Evolutionary conservation across 768 basidiomycete genomes (phyloP).

Genomic region (Kockovaella imperatae): DNA sequence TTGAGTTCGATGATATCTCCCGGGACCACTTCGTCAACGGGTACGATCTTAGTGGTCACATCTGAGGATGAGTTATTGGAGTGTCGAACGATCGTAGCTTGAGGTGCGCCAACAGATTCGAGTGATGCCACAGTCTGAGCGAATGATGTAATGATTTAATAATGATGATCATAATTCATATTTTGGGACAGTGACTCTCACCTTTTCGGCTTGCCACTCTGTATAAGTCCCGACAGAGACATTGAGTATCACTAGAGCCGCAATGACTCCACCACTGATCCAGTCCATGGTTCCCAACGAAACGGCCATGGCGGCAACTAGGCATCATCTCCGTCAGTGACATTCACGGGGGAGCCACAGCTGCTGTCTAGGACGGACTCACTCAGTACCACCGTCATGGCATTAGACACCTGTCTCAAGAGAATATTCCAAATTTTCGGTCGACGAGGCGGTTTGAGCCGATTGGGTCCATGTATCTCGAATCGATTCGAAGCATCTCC

Average conservation of each 20-base stretch:
- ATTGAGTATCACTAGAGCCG: slow-evolving; percentile 43
- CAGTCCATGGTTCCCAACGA: slow-evolving; percentile 55
- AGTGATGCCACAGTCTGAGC: slow-evolving; percentile 45
- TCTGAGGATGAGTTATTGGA: slow-evolving; percentile 3
- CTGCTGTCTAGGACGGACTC: slow-evolving; percentile 7
- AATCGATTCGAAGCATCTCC: slow-evolving; percentile 25
- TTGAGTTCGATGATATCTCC: slow-evolving; percentile 49
- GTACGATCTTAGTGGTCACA: slow-evolving; percentile 21
- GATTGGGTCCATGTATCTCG: slow-evolving; percentile 39
- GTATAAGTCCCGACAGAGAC: slow-evolving; percentile 42
- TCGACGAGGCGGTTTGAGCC: slow-evolving; percentile 39
- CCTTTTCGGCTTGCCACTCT: slow-evolving; percentile 46
- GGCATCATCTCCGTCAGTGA: slow-evolving; percentile 12
- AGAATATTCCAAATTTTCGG: slow-evolving; percentile 36
- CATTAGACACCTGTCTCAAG: slow-evolving; percentile 40
- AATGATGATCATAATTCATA: not conserved
- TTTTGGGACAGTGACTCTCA: slow-evolving; percentile 3
- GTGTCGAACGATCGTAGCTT: slow-evolving; percentile 43
- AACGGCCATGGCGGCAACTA: slow-evolving; percentile 48
- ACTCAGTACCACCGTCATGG: slow-evolving; percentile 36
- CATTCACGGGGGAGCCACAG: not conserved
- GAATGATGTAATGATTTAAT: not conserved
- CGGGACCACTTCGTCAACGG: slow-evolving; percentile 42
- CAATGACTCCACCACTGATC: slow-evolving; percentile 51
- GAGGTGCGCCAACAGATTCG: slow-evolving; percentile 45